Evolutionary conservation across 1,284 basidiomycete genomes (phyloP).

Genomic region (Ustilago sp.): DNA sequence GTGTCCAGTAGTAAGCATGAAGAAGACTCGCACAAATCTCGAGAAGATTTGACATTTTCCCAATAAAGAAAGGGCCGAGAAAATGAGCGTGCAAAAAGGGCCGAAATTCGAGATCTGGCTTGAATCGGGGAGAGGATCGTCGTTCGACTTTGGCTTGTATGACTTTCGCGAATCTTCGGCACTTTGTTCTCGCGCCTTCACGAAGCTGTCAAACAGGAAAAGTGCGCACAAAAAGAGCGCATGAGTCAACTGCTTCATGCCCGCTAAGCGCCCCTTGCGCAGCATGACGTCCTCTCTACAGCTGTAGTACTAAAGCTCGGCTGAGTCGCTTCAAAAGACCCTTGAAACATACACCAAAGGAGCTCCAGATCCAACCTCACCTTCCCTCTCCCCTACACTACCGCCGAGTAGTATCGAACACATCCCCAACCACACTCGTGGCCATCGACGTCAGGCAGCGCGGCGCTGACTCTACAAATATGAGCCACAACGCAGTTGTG

Average conservation of each 20-base stretch:
- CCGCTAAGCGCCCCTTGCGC: constrained; percentile 1
- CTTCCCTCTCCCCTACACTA: neutral
- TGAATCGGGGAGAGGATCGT: constrained; percentile 10
- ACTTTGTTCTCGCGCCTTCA: constrained; percentile 14
- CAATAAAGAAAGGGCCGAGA: constrained; percentile 22
- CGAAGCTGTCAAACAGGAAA: constrained; percentile 13
- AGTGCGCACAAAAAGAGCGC: neutral
- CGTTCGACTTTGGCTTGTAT: constrained; percentile 2
- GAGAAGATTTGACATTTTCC: constrained; percentile 4
- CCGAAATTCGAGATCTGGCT: constrained; percentile 6
- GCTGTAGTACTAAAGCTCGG: neutral
- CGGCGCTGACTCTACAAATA: constrained; percentile 1
- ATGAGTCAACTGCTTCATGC: constrained; percentile 1
- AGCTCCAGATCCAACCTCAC: neutral
- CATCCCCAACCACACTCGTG: neutral
- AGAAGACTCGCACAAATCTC: neutral
- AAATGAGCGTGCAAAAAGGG: constrained; percentile 11
- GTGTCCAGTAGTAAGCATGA: neutral
- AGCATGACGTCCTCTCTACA: neutral
- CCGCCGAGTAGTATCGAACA: neutral
- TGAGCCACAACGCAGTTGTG: constrained; percentile 18
- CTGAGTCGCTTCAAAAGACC: neutral
- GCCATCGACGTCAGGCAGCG: neutral
- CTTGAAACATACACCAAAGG: neutral
- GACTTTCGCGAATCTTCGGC: constrained; percentile 36